These are phyloP conservation scores for Grammothele lineata DNA, from an alignment of 768 basidiomycete species.

Conservation along the genomic window DNA sequence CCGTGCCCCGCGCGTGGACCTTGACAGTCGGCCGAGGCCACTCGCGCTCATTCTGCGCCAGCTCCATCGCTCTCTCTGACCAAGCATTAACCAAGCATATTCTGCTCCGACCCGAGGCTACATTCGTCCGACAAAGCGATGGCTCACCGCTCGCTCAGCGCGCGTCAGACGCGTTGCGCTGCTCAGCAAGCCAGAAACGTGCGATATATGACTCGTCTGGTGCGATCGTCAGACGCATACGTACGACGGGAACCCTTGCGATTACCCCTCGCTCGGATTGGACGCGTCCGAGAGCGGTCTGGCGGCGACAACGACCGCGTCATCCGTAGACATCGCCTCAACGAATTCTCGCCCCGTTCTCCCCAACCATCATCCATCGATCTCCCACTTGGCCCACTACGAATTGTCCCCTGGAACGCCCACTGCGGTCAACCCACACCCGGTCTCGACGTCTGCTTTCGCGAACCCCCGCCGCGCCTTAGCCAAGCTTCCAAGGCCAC, in stretches of 20 bases:
- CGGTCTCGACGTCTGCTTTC: too few species aligned
- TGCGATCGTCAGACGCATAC: conserved; percentile 3
- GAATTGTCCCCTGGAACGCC: neutral
- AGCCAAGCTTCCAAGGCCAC: too few species aligned
- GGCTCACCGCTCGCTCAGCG: neutral
- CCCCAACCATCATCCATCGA: conserved; percentile 6
- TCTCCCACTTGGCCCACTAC: too few species aligned
- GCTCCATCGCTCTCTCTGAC: too few species aligned
- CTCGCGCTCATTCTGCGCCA: too few species aligned
- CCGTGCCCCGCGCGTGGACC: too few species aligned
- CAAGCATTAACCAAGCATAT: too few species aligned
- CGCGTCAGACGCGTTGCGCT: neutral
- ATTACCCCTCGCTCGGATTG: conserved; percentile 1
- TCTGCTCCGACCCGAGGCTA: neutral
- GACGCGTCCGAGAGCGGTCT: too few species aligned
- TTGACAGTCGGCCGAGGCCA: too few species aligned
- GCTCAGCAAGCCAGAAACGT: neutral
- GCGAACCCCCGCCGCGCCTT: neutral
- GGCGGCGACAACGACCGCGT: too few species aligned
- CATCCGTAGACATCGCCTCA: neutral
- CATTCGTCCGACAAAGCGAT: neutral
- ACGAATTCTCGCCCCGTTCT: neutral
- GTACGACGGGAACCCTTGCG: too few species aligned
- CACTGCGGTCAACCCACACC: neutral
- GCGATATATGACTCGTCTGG: conserved; percentile 1